Evolutionary conservation across 441 rosid species (phyloP).

Genomic region (Croton laevigatus): DNA sequence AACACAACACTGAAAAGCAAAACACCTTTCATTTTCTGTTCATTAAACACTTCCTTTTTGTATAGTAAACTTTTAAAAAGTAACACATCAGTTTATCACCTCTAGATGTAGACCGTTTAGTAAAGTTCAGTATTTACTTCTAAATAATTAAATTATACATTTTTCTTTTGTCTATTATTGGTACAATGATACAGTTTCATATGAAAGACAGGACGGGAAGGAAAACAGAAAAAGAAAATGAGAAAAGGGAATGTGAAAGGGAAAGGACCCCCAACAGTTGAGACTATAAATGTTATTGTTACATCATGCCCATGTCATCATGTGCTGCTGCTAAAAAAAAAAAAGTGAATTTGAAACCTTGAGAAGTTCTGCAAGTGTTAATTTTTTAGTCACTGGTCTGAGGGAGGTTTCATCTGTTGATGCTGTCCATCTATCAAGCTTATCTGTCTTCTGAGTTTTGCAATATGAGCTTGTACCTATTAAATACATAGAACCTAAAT

Average conservation of each 20-base stretch:
- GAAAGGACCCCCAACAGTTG: conserved; percentile 16
- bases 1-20: not conserved
- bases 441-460: conserved; percentile 70
- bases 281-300: conserved; percentile 26
- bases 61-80: not conserved
- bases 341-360: conserved; percentile 23
- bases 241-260: conserved; percentile 1
- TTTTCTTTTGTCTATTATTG: conserved; percentile 8
- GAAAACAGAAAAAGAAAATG: conserved; percentile 9
- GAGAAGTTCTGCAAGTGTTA: conserved; percentile 15
- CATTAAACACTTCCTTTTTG: not conserved
- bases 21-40: not conserved
- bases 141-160: conserved; percentile 16
- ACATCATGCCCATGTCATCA: conserved; percentile 22
- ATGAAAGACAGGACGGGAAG: not conserved
- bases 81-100: not conserved
- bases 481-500: conserved; percentile 27
- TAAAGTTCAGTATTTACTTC: conserved; percentile 8
- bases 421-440: conserved; percentile 64
- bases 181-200: conserved; percentile 20
- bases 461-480: conserved; percentile 83
- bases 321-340: conserved; percentile 27
- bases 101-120: conserved; percentile 1
- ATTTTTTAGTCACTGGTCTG: conserved; percentile 43
- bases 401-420: conserved; percentile 54